A percentile compares a stretch with the other conserved stretches of the same genome.
phyloP scores from a whole-genome alignment of 352 stramenopile species.

The Phytophthora tentaculata region DNA sequence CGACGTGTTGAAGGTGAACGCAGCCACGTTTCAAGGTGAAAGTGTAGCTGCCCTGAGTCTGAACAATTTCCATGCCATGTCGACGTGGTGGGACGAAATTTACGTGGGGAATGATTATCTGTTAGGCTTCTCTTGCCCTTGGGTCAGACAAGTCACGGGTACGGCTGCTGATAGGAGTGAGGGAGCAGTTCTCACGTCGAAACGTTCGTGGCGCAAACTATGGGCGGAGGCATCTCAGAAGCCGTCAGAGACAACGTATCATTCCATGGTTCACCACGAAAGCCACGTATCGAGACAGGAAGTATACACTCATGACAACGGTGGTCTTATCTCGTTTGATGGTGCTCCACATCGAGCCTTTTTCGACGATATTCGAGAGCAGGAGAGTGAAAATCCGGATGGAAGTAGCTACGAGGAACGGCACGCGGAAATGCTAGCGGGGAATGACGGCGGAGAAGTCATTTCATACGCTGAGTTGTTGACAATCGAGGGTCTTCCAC shows the following conservation, averaged over 20 bases:
- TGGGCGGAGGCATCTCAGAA: slow-evolving; percentile 46
- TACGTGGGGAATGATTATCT: slow-evolving; percentile 93
- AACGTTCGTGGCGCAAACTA: slow-evolving; percentile 59
- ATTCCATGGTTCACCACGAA: slow-evolving; percentile 85
- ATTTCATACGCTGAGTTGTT: slow-evolving; percentile 63
- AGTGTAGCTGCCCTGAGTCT: slow-evolving; percentile 70
- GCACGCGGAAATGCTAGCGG: slow-evolving; percentile 14
- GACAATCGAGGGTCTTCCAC: slow-evolving; percentile 47
- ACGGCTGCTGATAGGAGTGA: slow-evolving; percentile 19
- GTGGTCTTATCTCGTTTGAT: slow-evolving; percentile 83
- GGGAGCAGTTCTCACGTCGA: slow-evolving; percentile 47
- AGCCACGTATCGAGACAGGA: slow-evolving; percentile 84
- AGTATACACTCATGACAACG: slow-evolving; percentile 83
- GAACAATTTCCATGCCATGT: slow-evolving; percentile 83
- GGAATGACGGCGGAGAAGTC: slow-evolving; percentile 49
- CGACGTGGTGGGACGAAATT: slow-evolving; percentile 96
- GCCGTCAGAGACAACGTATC: slow-evolving; percentile 47
- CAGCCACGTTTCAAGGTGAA: slow-evolving; percentile 58
- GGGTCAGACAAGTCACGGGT: slow-evolving; percentile 16
- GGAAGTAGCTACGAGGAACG: slow-evolving; percentile 47
- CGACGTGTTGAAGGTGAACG: slow-evolving; percentile 82
- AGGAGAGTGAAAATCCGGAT: slow-evolving; percentile 51
- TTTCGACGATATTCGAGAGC: slow-evolving; percentile 74
- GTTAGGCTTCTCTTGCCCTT: slow-evolving; percentile 92
- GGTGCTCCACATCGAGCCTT: slow-evolving; percentile 84